Base-by-base conservation (phyloP, 2,329 filamentous ascomycete genomes). In the Monosporascus sp. region DNA sequence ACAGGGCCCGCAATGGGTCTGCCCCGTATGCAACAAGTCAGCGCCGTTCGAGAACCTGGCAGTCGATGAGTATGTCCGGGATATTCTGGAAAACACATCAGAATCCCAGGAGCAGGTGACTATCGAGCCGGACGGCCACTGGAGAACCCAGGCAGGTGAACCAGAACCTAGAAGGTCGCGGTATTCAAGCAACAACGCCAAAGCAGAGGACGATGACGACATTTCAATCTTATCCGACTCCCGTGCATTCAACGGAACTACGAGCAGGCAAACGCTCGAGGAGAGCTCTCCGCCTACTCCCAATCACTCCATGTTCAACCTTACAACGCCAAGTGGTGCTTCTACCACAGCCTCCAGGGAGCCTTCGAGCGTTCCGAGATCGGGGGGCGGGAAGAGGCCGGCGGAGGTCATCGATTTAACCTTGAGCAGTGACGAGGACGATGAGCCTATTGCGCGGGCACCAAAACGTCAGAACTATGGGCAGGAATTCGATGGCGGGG, bases 1-100 rank as follows among this genome's bases (percentile, higher is more conserved):
- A 68, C 94, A 99, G 74, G 93, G 90, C 0, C 94, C 94, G 0
- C 95, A 94, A 18, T 99, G 94, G 94, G 79, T 85, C n/a, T 99
- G 94, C 64, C 94, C 94, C 0, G 87, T 97, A 22, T 99, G 94
- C 75, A 93, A 87, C 70, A 95, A 92, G 65, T 72, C 82, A 0
- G 86, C 91, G 2, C 83, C 85, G 0, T 99, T 90, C 68, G 88
- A 93, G 49, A 85, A 82, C 47, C 74, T 99, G 24, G 90, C 90
- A 11, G 84, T 97, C 31, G 94, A 99, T 61, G 88, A 94, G 83
- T 94, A 77, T 67, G 91, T 96, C 17, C 84, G 87, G 64, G 88
- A 96, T 58, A 97, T 99, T 51, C 74, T 99, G 25, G 77, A 82
- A 52, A 84, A 81, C 37, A 96, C 93, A 0, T 72, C 85, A 0